Percentiles rank a stretch among this genome's conserved stretches.
Conservation (phyloP, 2,329 filamentous ascomycete genomes). For the Fusarium compactum region DNA sequence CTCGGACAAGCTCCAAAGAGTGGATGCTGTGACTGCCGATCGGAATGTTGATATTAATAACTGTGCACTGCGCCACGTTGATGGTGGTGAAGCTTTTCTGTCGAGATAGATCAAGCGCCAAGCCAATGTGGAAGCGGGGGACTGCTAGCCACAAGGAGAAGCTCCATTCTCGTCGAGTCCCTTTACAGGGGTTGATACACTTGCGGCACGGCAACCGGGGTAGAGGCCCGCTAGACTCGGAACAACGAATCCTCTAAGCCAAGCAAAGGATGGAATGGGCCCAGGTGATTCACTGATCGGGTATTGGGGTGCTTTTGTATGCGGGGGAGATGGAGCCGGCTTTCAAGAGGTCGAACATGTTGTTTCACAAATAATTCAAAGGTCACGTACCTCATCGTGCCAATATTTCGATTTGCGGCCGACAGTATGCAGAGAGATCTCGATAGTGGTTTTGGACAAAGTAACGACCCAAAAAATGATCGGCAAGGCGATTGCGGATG, state of each 20-base stretch:
- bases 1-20: slow-evolving; percentile 24
- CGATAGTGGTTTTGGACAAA: background rate
- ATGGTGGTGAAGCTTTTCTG: background rate
- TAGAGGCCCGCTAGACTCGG: slow-evolving; percentile 28
- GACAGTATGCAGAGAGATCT: background rate
- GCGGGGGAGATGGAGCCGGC: slow-evolving; percentile 27
- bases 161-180: slow-evolving; percentile 29
- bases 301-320: slow-evolving; percentile 21
- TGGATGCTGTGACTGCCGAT: slow-evolving; percentile 9
- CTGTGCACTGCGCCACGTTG: too few relatives aligned
- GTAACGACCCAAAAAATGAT: background rate
- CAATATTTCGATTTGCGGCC: background rate
- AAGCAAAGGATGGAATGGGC: slow-evolving; percentile 28
- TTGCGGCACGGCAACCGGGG: slow-evolving; percentile 37
- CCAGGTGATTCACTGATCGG: slow-evolving; percentile 32
- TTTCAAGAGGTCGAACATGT: background rate
- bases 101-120: slow-evolving; percentile 6
- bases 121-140: slow-evolving; percentile 37
- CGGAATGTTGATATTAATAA: slow-evolving; percentile 19
- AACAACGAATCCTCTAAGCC: slow-evolving; percentile 18
- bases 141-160: slow-evolving; percentile 13
- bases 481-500: background rate
- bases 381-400: slow-evolving; percentile 35
- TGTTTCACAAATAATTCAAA: slow-evolving; percentile 1
- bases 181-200: slow-evolving; percentile 26